These are phyloP conservation scores for Eremothecium cymbalariae DNA, from an alignment of 1,139 yeast species.

Conservation along the genomic window DNA sequence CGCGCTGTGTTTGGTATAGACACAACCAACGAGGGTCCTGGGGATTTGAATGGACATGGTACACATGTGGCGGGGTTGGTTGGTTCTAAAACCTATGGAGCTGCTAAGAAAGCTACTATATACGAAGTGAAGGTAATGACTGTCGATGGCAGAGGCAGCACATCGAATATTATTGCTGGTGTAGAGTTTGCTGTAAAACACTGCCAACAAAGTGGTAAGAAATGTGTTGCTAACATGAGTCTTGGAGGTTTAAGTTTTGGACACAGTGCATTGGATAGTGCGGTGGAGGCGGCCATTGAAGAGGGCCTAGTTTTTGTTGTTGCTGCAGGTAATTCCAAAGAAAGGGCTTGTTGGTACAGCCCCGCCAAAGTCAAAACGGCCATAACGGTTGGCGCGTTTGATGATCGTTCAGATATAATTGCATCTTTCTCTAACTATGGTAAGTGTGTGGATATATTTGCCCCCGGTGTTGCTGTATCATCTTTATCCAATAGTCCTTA, in stretches of 20 bases:
- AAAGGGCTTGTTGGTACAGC: conserved; percentile 68
- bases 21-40: conserved; percentile 51
- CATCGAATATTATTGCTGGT: conserved; percentile 61
- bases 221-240: conserved; percentile 72
- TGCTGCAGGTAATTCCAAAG: conserved; percentile 80
- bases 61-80: conserved; percentile 91
- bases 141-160: conserved; percentile 54
- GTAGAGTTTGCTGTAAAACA: conserved; percentile 66
- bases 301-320: conserved; percentile 74
- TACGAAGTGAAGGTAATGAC: conserved; percentile 68
- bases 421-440: conserved; percentile 88
- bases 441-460: conserved; percentile 72
- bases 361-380: conserved; percentile 72
- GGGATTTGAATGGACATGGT: conserved; percentile 63
- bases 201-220: conserved; percentile 35
- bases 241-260: conserved; percentile 55
- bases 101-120: conserved; percentile 58
- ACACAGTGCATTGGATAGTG: conserved; percentile 59
- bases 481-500: conserved; percentile 27
- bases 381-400: conserved; percentile 81
- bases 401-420: conserved; percentile 56
- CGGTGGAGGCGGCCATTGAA: conserved; percentile 59
- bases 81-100: conserved; percentile 72
- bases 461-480: conserved; percentile 63
- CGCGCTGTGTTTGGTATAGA: conserved; percentile 54